phyloP scores from a whole-genome alignment of 257 asterid genomes.

The Solanum clarkiae region DNA sequence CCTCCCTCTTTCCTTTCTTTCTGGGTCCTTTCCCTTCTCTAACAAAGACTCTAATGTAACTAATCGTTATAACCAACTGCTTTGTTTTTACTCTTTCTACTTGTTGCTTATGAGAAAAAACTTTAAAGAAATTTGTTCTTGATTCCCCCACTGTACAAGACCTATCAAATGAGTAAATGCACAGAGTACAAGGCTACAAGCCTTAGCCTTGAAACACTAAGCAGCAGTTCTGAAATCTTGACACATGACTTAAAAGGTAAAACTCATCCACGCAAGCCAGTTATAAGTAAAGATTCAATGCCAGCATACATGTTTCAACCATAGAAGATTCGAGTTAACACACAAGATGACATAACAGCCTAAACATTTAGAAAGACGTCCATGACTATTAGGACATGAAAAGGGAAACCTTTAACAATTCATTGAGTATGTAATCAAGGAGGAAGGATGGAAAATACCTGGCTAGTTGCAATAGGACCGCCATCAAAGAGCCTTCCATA shows the following conservation, averaged over 20 bases:
- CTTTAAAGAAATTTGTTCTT: background rate
- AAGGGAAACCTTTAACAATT: background rate
- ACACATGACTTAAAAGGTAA: background rate
- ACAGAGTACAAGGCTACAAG: background rate
- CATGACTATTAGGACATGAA: background rate
- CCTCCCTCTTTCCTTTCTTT: background rate
- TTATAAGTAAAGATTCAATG: background rate
- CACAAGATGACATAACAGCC: background rate
- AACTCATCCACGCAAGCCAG: background rate
- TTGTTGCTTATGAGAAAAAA: background rate
- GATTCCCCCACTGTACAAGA: background rate
- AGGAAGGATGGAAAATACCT: slow-evolving; percentile 31
- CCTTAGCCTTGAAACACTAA: background rate
- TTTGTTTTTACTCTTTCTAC: background rate
- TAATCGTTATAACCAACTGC: background rate
- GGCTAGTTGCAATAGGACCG: slow-evolving; percentile 84
- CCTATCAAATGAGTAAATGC: background rate
- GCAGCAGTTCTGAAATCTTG: background rate
- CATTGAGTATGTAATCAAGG: background rate
- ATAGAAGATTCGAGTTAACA: background rate
- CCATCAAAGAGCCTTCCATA: slow-evolving; percentile 69
- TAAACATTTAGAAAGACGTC: background rate
- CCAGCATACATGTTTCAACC: background rate
- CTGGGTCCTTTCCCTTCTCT: background rate
- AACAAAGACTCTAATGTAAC: background rate